phyloP scores from a whole-genome alignment of 192 early-diverging fungal species.

The Coemansia interrupta region DNA sequence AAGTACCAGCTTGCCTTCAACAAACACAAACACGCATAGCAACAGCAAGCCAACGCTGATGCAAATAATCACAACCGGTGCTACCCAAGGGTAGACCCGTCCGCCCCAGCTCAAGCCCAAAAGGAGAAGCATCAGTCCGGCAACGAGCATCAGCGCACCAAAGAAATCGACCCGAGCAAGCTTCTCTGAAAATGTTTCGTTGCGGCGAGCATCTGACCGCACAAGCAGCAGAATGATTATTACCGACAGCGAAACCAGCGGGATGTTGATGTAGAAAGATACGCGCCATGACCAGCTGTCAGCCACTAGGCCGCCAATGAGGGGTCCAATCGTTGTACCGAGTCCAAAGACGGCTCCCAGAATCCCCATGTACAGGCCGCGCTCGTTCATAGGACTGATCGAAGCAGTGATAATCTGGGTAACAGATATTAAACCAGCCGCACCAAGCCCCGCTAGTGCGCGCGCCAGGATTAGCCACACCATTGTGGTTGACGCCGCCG shows the following conservation, averaged over 20 bases:
- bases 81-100: slow-evolving; percentile 64
- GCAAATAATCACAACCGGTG: slow-evolving; percentile 55
- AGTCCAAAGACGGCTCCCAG: slow-evolving; percentile 68
- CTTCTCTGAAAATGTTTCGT: slow-evolving; percentile 33
- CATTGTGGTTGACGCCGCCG: slow-evolving; percentile 49
- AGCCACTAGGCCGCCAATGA: slow-evolving; percentile 74
- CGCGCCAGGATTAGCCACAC: slow-evolving; percentile 53
- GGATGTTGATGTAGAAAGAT: slow-evolving; percentile 83
- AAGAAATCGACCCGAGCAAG: slow-evolving; percentile 58
- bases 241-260: slow-evolving; percentile 62
- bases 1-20: slow-evolving; percentile 65
- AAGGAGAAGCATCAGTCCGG: slow-evolving; percentile 60
- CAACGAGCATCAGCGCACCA: slow-evolving; percentile 59
- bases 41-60: slow-evolving; percentile 57
- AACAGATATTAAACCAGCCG: slow-evolving; percentile 58
- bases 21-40: slow-evolving; percentile 57
- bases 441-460: slow-evolving; percentile 54
- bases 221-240: slow-evolving; percentile 52
- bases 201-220: slow-evolving; percentile 17
- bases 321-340: slow-evolving; percentile 69
- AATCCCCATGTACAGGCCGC: slow-evolving; percentile 75
- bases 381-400: slow-evolving; percentile 55
- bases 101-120: slow-evolving; percentile 76
- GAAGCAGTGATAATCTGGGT: slow-evolving; percentile 65
- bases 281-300: slow-evolving; percentile 68